These are phyloP conservation scores for Talaromyces funiculosus DNA, from an alignment of 2,329 filamentous ascomycete genomes.

Conservation along the genomic window DNA sequence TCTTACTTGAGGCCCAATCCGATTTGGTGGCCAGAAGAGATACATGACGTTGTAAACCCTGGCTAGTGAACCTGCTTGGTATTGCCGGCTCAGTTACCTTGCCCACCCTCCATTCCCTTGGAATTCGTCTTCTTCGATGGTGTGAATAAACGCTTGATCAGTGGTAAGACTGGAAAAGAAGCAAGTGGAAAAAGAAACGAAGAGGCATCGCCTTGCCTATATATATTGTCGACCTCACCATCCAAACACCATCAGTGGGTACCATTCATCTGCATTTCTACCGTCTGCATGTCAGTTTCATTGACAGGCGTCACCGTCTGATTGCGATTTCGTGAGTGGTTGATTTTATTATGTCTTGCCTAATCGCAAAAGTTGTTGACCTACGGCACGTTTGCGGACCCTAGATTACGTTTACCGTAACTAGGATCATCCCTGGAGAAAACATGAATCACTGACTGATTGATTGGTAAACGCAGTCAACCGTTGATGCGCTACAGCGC, in stretches of 20 bases:
- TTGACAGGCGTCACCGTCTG: background rate
- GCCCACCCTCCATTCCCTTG: background rate
- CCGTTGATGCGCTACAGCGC: background rate
- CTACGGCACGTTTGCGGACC: constrained; percentile 1
- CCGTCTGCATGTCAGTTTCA: background rate
- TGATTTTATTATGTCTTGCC: background rate
- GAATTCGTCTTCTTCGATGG: background rate
- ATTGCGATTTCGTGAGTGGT: constrained; percentile 3
- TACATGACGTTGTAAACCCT: background rate
- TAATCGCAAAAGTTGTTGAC: background rate
- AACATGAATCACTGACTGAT: background rate
- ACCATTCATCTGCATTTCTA: background rate
- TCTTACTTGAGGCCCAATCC: background rate
- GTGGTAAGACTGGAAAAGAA: background rate
- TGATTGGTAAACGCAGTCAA: background rate
- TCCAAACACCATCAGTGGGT: background rate
- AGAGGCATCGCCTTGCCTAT: background rate
- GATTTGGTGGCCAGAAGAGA: background rate
- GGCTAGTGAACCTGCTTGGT: background rate
- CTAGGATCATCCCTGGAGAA: constrained; percentile 7
- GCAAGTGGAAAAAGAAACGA: constrained; percentile 1
- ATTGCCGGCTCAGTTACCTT: background rate
- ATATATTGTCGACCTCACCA: background rate
- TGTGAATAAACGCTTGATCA: background rate
- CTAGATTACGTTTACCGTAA: background rate